phyloP scores from a whole-genome alignment of 2,329 filamentous ascomycete species.

The Proliferodiscus dingleyae region DNA sequence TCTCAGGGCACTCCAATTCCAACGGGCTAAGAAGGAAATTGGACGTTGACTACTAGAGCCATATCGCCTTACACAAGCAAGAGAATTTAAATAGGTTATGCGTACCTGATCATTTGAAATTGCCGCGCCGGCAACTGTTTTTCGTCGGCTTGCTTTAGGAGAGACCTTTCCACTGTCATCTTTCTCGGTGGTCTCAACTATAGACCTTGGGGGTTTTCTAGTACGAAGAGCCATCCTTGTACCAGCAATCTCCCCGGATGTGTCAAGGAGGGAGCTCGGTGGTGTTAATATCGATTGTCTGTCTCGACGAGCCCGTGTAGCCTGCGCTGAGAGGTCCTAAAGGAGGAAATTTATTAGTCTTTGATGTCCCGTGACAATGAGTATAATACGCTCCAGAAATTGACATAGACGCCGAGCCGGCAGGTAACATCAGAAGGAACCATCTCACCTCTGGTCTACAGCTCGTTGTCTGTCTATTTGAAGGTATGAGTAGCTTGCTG shows the following conservation, averaged over 20 bases:
- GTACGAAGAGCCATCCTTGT: constrained; percentile 71
- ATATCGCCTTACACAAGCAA: too few relatives aligned
- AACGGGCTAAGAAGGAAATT: too few relatives aligned
- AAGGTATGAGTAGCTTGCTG: constrained; percentile 75
- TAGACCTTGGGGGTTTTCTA: constrained; percentile 54
- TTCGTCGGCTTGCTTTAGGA: constrained; percentile 46
- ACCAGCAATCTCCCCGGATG: constrained; percentile 40
- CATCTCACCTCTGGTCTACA: constrained; percentile 57
- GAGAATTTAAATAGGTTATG: too few relatives aligned
- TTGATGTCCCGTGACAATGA: neutral
- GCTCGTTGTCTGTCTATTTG: constrained; percentile 68
- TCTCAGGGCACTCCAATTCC: too few relatives aligned
- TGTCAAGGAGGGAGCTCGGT: constrained; percentile 27
- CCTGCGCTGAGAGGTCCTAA: constrained; percentile 67
- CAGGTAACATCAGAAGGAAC: too few relatives aligned
- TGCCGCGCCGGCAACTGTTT: constrained; percentile 53
- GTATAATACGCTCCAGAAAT: neutral
- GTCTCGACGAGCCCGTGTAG: constrained; percentile 58
- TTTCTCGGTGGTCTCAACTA: constrained; percentile 47
- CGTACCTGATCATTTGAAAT: constrained; percentile 42
- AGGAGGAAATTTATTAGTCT: neutral
- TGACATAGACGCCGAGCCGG: too few relatives aligned
- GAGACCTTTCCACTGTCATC: constrained; percentile 38
- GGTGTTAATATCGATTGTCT: constrained; percentile 50
- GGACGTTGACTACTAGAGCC: too few relatives aligned